Conservation (phyloP, 2,329 filamentous ascomycete species). For the Epicoccum nigrum region DNA sequence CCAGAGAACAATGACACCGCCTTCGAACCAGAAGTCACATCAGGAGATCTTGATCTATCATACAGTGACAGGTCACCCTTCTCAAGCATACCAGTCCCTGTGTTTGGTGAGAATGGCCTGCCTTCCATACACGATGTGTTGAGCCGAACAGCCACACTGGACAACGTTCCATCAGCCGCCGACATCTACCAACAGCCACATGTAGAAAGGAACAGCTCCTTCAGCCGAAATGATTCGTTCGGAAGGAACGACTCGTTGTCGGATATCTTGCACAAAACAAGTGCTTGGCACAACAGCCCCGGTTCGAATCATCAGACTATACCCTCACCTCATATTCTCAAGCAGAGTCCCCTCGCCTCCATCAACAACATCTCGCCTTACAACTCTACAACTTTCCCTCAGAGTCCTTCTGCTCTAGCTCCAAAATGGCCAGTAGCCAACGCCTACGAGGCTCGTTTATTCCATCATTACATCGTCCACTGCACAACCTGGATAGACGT, state of each 20-base stretch:
- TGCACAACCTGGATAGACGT: conserved; percentile 41
- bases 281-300: conserved; percentile 20
- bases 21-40: conserved; percentile 3
- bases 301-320: conserved; percentile 16
- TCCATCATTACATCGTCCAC: conserved; percentile 40
- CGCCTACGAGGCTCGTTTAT: conserved; percentile 32
- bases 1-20: not conserved
- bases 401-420: conserved; percentile 26
- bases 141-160: conserved; percentile 8
- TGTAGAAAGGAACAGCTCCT: conserved; percentile 7
- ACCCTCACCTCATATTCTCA: conserved; percentile 11
- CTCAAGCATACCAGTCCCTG: conserved; percentile 13
- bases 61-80: conserved; percentile 18
- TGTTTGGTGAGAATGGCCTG: conserved; percentile 17
- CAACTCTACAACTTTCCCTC: conserved; percentile 31
- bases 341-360: conserved; percentile 23
- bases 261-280: conserved; percentile 11
- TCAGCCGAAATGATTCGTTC: not conserved
- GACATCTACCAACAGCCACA: conserved; percentile 7
- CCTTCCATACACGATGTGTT: conserved; percentile 29
- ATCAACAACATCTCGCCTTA: conserved; percentile 33
- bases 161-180: conserved; percentile 15
- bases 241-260: conserved; percentile 11
- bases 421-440: conserved; percentile 34
- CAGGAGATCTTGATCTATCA: conserved; percentile 10